Percentiles rank a stretch among this genome's conserved stretches.
phyloP scores from a whole-genome alignment of 768 basidiomycete species.

The Boletus eberwhitei region DNA sequence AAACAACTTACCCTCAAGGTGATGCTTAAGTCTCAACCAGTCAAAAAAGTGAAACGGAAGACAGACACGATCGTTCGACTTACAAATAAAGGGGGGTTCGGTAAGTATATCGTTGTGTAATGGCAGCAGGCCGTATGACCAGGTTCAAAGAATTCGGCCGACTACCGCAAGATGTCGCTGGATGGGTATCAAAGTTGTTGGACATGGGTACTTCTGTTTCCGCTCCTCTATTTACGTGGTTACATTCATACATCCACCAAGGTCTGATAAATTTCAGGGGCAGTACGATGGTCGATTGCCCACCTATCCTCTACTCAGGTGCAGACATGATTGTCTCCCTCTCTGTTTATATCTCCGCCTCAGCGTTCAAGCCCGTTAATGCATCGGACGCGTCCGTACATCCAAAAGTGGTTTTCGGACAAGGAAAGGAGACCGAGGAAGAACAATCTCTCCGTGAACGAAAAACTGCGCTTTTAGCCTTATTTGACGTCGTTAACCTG shows the following conservation, averaged over 20 bases:
- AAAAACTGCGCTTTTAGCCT: slow-evolving; percentile 65
- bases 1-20: slow-evolving; percentile 64
- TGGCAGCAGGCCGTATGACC: background rate
- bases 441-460: slow-evolving; percentile 79
- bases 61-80: slow-evolving; percentile 64
- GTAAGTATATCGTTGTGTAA: slow-evolving; percentile 35
- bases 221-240: background rate
- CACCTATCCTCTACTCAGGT: slow-evolving; percentile 66
- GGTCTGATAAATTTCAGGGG: slow-evolving; percentile 66
- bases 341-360: slow-evolving; percentile 61
- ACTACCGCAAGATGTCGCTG: slow-evolving; percentile 62
- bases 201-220: slow-evolving; percentile 51
- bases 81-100: slow-evolving; percentile 60
- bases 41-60: slow-evolving; percentile 49
- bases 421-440: slow-evolving; percentile 74
- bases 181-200: slow-evolving; percentile 72
- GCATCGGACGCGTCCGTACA: slow-evolving; percentile 30
- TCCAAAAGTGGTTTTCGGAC: slow-evolving; percentile 52
- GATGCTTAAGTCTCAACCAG: slow-evolving; percentile 60
- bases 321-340: slow-evolving; percentile 75
- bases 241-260: slow-evolving; percentile 23
- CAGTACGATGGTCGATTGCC: slow-evolving; percentile 76
- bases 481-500: slow-evolving; percentile 74
- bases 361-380: slow-evolving; percentile 59
- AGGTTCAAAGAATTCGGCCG: slow-evolving; percentile 65